Evolutionary conservation across 1,284 basidiomycete genomes (phyloP).

Genomic region (Marasmius sp.): DNA sequence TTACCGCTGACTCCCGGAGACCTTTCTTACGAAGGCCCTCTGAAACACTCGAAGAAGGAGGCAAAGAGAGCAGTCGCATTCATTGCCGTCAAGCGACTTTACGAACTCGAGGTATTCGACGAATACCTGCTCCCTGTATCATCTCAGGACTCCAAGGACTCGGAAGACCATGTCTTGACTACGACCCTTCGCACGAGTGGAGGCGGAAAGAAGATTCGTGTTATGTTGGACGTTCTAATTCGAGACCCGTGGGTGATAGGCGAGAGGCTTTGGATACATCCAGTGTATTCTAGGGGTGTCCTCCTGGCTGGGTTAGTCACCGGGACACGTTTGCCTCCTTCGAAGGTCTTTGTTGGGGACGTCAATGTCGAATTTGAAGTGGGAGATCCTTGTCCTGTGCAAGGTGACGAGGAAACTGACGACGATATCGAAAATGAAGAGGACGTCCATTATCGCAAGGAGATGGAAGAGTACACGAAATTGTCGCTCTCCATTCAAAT

Average conservation of each 20-base stretch:
- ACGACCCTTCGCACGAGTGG: conserved; percentile 39
- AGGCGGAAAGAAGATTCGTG: conserved; percentile 35
- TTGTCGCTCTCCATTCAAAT: conserved; percentile 63
- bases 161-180: conserved; percentile 53
- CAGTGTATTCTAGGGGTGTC: conserved; percentile 49
- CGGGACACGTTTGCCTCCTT: conserved; percentile 51
- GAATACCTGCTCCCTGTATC: conserved; percentile 71
- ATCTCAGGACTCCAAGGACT: conserved; percentile 37
- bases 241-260: conserved; percentile 64
- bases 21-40: conserved; percentile 56
- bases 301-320: conserved; percentile 59
- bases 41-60: conserved; percentile 67
- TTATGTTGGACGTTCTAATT: conserved; percentile 54
- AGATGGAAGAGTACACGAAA: conserved; percentile 64
- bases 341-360: conserved; percentile 35
- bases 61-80: conserved; percentile 82
- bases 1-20: conserved; percentile 60
- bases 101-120: conserved; percentile 73
- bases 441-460: conserved; percentile 41
- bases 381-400: conserved; percentile 13
- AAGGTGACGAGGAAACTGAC: conserved; percentile 39
- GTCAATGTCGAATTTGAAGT: conserved; percentile 35
- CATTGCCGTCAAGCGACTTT: conserved; percentile 65
- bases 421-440: conserved; percentile 32
- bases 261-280: conserved; percentile 58